phyloP scores from a whole-genome alignment of 1,284 basidiomycete genomes.

The Sanguinoderma infundibulare region DNA sequence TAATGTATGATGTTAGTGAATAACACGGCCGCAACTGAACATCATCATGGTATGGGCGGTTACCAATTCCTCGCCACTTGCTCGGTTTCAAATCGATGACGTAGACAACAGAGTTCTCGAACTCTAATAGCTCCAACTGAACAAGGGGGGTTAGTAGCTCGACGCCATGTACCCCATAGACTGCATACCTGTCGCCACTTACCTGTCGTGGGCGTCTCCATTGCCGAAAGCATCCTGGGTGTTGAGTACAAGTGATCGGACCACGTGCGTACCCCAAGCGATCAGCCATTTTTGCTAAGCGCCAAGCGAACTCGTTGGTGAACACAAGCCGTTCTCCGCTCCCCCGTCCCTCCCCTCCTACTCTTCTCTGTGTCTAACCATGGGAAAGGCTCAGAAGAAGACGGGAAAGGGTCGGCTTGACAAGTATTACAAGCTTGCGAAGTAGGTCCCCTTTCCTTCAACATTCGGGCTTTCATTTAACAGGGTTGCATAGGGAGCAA shows the following conservation, averaged over 20 bases:
- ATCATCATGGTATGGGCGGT: no score
- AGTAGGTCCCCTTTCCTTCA: slow-evolving; percentile 52
- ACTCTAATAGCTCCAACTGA: no score
- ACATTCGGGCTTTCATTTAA: background rate
- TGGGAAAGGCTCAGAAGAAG: slow-evolving; percentile 86
- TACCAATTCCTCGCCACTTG: no score
- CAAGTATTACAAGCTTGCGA: slow-evolving; percentile 95
- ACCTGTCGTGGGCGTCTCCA: no score
- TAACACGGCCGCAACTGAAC: no score
- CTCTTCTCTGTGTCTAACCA: slow-evolving; percentile 33
- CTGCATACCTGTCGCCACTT: no score
- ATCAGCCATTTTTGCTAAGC: slow-evolving; percentile 26
- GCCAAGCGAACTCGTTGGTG: background rate
- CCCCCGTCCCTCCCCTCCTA: background rate
- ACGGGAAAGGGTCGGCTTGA: slow-evolving; percentile 95
- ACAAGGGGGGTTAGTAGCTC: no score
- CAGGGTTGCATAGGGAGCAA: slow-evolving; percentile 74
- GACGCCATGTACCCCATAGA: no score
- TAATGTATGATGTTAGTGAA: no score
- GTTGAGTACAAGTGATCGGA: background rate
- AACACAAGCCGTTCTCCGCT: background rate
- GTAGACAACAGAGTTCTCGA: no score
- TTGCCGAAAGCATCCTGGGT: no score
- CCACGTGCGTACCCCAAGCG: slow-evolving; percentile 12
- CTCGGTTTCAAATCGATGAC: no score